phyloP scores from a whole-genome alignment of 1,284 basidiomycete genomes.

The Ustilago lituana region DNA sequence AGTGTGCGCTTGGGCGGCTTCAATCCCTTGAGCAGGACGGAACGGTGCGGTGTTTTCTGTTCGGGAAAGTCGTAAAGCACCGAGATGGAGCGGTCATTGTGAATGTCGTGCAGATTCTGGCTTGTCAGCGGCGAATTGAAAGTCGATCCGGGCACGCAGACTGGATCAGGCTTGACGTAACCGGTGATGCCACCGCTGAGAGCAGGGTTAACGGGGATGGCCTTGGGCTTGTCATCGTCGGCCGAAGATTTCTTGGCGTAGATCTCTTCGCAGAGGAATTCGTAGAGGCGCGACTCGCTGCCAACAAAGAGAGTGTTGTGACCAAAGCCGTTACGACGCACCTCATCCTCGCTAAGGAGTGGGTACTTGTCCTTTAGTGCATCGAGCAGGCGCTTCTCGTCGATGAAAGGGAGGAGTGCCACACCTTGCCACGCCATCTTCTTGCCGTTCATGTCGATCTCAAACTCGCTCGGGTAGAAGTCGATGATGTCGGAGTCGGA shows the following conservation, averaged over 20 bases:
- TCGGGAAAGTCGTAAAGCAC: conserved; percentile 89
- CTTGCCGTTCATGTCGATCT: conserved; percentile 99
- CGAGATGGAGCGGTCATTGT: conserved; percentile 85
- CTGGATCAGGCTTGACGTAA: conserved; percentile 81
- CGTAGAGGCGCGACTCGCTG: conserved; percentile 84
- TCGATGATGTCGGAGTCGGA: conserved; percentile 91
- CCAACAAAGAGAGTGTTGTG: conserved; percentile 85
- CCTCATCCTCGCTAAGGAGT: conserved; percentile 82
- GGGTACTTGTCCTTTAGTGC: conserved; percentile 82
- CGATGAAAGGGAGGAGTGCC: conserved; percentile 94
- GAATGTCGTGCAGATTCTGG: conserved; percentile 75
- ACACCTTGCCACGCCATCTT: conserved; percentile 99
- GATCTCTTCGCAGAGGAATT: conserved; percentile 79
- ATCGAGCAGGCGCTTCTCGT: conserved; percentile 75
- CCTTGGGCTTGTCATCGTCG: conserved; percentile 27
- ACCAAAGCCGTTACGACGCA: conserved; percentile 84
- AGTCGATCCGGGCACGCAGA: conserved; percentile 89
- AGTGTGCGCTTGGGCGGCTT: conserved; percentile 75
- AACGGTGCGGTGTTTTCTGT: conserved; percentile 84
- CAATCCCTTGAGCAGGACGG: conserved; percentile 81
- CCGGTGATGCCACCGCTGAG: conserved; percentile 84
- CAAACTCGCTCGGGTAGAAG: conserved; percentile 91
- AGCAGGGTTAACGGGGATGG: conserved; percentile 74
- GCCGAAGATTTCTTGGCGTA: conserved; percentile 77
- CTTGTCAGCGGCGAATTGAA: conserved; percentile 78